A percentile compares a stretch with the other conserved stretches of the same genome.
Conservation (phyloP, 176 grass and related monocot species). For the Avena atlantica region DNA sequence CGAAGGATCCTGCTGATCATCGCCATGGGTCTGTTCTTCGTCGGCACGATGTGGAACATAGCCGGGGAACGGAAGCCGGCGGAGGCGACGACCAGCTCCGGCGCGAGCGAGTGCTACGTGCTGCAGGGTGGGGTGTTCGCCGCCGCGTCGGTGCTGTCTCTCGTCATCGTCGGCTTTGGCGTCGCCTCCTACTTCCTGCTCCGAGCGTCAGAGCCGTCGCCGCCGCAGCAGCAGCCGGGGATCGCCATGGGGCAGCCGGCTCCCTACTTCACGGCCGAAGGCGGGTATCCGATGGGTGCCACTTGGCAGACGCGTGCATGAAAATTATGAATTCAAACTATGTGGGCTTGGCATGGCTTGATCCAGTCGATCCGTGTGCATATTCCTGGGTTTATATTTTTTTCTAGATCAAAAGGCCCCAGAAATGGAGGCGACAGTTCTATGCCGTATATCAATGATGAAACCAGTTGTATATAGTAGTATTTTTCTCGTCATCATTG, state of each 20-base stretch:
- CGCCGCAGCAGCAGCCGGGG: neutral
- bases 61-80: conserved; percentile 11
- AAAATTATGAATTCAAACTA: neutral
- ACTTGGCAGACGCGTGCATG: conserved; percentile 14
- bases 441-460: too few species aligned
- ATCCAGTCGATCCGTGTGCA: neutral
- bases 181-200: conserved; percentile 27
- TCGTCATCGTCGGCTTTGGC: neutral
- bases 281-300: neutral
- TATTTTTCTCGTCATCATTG: too few species aligned
- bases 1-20: conserved; percentile 25
- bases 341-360: neutral
- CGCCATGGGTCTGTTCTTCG: neutral
- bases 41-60: neutral
- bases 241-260: conserved; percentile 28
- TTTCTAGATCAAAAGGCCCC: too few species aligned
- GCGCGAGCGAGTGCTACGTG: conserved; percentile 9
- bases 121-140: conserved; percentile 15
- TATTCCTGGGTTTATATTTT: too few species aligned
- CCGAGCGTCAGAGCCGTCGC: neutral
- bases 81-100: neutral
- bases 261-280: neutral
- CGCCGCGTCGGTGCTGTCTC: conserved; percentile 4
- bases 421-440: too few species aligned
- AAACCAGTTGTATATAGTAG: too few species aligned